Evolutionary conservation across 1,284 basidiomycete genomes (phyloP).

Genomic region (Lignosus rhinocerotis): DNA sequence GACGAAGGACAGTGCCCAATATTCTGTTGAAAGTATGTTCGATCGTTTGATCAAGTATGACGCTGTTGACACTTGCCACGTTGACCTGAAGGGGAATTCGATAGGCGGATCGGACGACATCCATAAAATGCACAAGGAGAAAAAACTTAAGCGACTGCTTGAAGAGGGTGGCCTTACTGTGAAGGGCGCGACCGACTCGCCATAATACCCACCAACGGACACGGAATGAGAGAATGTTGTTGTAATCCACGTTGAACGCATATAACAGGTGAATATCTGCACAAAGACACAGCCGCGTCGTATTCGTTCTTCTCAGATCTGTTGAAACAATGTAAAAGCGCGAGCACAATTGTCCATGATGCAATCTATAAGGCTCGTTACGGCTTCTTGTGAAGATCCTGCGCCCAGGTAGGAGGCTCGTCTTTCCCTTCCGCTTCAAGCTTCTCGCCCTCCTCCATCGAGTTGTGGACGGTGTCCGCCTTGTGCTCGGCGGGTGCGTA

Average conservation of each 20-base stretch:
- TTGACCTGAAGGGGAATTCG: conserved; percentile 47
- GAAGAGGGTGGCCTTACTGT: conserved; percentile 45
- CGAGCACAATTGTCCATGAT: neutral
- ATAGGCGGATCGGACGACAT: conserved; percentile 77
- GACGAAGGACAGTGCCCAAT: conserved; percentile 74
- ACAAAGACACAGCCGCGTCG: neutral
- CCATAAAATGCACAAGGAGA: conserved; percentile 46
- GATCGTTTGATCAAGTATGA: no score
- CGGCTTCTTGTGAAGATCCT: conserved; percentile 18
- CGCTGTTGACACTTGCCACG: neutral
- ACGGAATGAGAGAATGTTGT: no score
- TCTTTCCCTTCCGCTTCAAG: conserved; percentile 35
- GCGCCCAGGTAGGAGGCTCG: conserved; percentile 33
- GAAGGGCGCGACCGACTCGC: neutral
- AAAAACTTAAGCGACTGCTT: conserved; percentile 45
- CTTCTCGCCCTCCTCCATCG: conserved; percentile 30
- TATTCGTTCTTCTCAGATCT: neutral
- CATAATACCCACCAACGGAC: neutral
- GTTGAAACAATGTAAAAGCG: neutral
- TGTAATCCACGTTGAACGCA: no score
- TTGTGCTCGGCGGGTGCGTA: conserved; percentile 37
- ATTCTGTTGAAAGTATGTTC: conserved; percentile 47
- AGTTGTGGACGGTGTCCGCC: conserved; percentile 33
- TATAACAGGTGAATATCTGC: neutral
- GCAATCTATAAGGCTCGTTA: neutral